These are phyloP conservation scores for Pichia sp. DNA, from an alignment of 1,139 yeast species.

Conservation along the genomic window DNA sequence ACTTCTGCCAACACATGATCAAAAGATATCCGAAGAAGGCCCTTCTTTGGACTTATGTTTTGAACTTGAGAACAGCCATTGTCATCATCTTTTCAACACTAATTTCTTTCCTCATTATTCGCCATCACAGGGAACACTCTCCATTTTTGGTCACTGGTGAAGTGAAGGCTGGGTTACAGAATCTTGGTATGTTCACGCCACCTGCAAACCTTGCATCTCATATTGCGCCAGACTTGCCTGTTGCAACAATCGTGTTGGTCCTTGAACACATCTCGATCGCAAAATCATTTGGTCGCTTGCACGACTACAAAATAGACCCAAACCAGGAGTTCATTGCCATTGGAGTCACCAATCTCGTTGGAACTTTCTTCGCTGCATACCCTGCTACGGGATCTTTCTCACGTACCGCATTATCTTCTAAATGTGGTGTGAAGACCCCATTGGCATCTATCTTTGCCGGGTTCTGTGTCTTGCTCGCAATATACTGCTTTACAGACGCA, in stretches of 20 bases:
- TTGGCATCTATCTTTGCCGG: slow-evolving; percentile 91
- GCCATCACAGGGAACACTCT: slow-evolving; percentile 27
- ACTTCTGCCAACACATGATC: slow-evolving; percentile 63
- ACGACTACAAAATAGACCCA: slow-evolving; percentile 86
- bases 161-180: slow-evolving; percentile 77
- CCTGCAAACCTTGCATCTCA: slow-evolving; percentile 58
- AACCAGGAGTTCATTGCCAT: slow-evolving; percentile 94
- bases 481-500: slow-evolving; percentile 76
- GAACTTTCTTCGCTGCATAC: slow-evolving; percentile 88
- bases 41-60: slow-evolving; percentile 49
- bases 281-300: slow-evolving; percentile 87
- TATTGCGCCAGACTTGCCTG: slow-evolving; percentile 77
- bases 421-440: slow-evolving; percentile 95
- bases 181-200: slow-evolving; percentile 68
- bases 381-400: slow-evolving; percentile 97
- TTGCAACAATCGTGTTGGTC: slow-evolving; percentile 73
- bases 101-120: slow-evolving; percentile 44
- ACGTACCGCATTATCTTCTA: slow-evolving; percentile 88
- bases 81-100: slow-evolving; percentile 75
- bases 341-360: slow-evolving; percentile 85
- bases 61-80: slow-evolving; percentile 77
- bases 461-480: slow-evolving; percentile 77
- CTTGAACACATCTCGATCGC: slow-evolving; percentile 92
- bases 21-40: slow-evolving; percentile 39
- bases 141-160: slow-evolving; percentile 63